phyloP scores from a whole-genome alignment of 73 alveolate genomes.

The Symbiodinium pilosum region DNA sequence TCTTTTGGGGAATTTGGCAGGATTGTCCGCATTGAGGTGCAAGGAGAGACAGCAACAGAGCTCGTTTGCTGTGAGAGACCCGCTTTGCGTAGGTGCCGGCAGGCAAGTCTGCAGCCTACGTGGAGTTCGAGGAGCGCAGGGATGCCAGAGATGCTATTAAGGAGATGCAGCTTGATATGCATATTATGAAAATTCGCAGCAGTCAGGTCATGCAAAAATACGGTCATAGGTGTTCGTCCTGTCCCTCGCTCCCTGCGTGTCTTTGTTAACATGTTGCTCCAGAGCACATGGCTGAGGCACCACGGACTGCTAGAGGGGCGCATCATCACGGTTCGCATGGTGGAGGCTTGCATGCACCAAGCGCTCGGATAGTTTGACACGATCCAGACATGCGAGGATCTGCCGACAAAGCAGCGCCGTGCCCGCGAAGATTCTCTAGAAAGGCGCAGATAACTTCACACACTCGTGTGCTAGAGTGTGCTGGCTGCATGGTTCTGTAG shows the following conservation, averaged over 20 bases:
- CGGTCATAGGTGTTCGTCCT: too few species aligned
- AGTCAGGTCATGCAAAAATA: too few species aligned
- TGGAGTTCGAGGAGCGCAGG: constrained; percentile 20
- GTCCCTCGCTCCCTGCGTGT: too few species aligned
- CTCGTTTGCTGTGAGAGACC: too few species aligned
- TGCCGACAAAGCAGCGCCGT: not conserved
- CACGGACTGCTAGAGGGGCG: not conserved
- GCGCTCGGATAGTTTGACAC: not conserved
- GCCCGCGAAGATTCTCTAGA: not conserved
- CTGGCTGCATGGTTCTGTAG: too few species aligned
- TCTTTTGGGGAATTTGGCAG: constrained; percentile 29
- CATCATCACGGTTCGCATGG: not conserved
- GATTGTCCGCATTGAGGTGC: constrained; percentile 37
- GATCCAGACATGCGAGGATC: not conserved
- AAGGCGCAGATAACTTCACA: too few species aligned
- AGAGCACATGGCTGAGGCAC: not conserved
- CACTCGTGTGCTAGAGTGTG: too few species aligned
- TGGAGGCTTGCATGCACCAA: not conserved
- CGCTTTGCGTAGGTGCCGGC: not conserved
- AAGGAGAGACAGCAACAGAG: too few species aligned
- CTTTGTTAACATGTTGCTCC: too few species aligned
- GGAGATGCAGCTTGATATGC: not conserved
- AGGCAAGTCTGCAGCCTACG: constrained; percentile 34
- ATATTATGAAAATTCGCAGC: too few species aligned
- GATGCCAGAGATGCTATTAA: constrained; percentile 10